Base-by-base conservation (phyloP, 257 asterid species). In the Lycium barbarum region DNA sequence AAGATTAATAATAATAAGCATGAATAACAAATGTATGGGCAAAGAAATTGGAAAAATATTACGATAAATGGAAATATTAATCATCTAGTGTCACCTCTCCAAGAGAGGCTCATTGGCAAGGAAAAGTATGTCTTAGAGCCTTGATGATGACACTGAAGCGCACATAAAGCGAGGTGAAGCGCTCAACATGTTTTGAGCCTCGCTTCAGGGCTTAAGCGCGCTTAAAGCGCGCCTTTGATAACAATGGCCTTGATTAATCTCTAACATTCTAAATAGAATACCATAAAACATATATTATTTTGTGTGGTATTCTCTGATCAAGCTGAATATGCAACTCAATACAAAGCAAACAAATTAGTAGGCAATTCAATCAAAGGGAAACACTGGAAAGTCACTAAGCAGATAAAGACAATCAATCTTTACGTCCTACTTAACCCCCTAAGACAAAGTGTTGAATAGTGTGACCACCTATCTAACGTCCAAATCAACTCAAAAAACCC, bases 271-370 rank as follows among this genome's bases (percentile, higher is more conserved):
- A 65, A 65, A 65, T 66, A 66, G 45, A 6, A 33, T 33, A 33
- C 47, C 73, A 66, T 33, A 33, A 66, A 66, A 33, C 73, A 13
- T 66, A 10, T 12, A 66, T 33, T 12, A 12, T 66, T 66, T 66
- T 33, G 73, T 66, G 73, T 6, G 47, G 45, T 45, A 33, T 65
- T 65, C 43, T 66, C 47, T 66, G 45, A 43, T 13, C 45, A 66
- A 66, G 45, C 73, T 66, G 47, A 66, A 66, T 33, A 66, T 12
- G 73, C 73, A 66, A 45, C 45, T 66, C 73, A 66, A 33, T 66
- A 33, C 73, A 66, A 66, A 66, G 33, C 43, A 66, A 57, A 13
- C 33, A n/a, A 38, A 10, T 65, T 65, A 65, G 72, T 66, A 66
- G 33, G 45, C 45, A 33, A 33, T 66, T 66, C 73, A 33, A 33